Evolutionary conservation across 106 monocot genomes (phyloP).

Genomic region (Acorus gramineus): DNA sequence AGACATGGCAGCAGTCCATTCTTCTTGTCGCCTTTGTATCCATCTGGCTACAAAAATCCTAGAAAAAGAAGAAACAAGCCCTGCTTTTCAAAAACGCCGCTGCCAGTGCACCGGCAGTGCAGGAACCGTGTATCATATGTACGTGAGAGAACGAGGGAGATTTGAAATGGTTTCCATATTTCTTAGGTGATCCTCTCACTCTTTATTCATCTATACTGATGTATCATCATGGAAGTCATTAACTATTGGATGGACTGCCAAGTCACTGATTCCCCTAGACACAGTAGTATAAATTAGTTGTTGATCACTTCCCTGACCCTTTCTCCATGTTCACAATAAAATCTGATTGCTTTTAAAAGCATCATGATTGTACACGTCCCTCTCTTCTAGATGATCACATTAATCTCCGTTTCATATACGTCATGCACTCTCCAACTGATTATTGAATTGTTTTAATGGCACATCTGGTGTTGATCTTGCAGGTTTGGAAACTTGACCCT

Average conservation of each 20-base stretch:
- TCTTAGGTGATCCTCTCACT: slow-evolving; percentile 32
- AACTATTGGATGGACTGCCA: not conserved
- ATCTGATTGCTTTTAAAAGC: too few relatives aligned
- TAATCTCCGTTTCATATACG: not conserved
- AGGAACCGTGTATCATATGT: slow-evolving; percentile 59
- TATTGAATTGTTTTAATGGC: not conserved
- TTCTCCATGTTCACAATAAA: too few relatives aligned
- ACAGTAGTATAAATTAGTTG: too few relatives aligned
- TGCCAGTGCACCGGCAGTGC: slow-evolving; percentile 53
- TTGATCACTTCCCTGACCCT: too few relatives aligned
- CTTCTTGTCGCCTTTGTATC: slow-evolving; percentile 86
- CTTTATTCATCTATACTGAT: not conserved
- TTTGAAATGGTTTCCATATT: slow-evolving; percentile 55
- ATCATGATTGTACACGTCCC: too few relatives aligned
- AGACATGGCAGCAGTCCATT: slow-evolving; percentile 90
- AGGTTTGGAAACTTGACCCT: slow-evolving; percentile 40
- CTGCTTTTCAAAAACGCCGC: slow-evolving; percentile 46
- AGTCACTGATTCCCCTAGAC: not conserved
- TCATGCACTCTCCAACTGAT: not conserved
- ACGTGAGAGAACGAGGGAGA: slow-evolving; percentile 72
- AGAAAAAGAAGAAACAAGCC: slow-evolving; percentile 52
- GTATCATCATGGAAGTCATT: not conserved
- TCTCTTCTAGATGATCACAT: too few relatives aligned
- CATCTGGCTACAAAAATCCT: slow-evolving; percentile 61
- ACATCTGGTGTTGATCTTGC: not conserved